Base-by-base conservation (phyloP, 2,329 filamentous ascomycete species). In the Cytospora schulzeri region DNA sequence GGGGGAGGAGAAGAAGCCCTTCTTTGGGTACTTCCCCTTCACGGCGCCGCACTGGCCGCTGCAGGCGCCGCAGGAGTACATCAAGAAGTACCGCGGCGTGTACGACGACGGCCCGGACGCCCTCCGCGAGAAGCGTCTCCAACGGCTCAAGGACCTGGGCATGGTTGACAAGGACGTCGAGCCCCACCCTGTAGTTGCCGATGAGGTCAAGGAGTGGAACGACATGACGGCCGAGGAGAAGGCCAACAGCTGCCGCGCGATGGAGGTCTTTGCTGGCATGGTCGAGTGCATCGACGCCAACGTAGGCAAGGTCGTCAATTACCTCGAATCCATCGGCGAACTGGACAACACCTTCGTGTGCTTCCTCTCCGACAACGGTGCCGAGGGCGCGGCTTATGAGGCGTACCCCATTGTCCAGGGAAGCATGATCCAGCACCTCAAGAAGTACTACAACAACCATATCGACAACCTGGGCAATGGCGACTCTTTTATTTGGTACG, bases 211-310 rank as follows among this genome's bases (percentile, higher is more conserved):
- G 68, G 73, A 79, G 45, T 85, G 83, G 83, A 71, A 73, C 3
- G 78, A 80, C 4, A 71, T 84, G 71, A 76, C 75, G 2, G 73
- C 78, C 1, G 79, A 82, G 31, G 80, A 82, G 65, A 75, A 76
- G 60, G 76, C 76, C 4, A 80, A 80, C 63, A 85, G 83, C 11
- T 79, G 73, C 69, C 80, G 76, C 28, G 81, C 83, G 0, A 88
- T 88, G 85, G 86, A 88, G 69, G 81, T 84, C 4, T 89, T 84
- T 65, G 86, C 87, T 0, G 87, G 78, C 15, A 89, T 89, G 84
- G 85, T 88, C 3, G 85, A 88, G 63, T 78, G 78, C 59, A 88
- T 88, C 60, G 87, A 89, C 69, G 72, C 72, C 64, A 86, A 87
- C 65, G 80, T 89, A 22, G 86, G 86, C 45, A 83, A 83, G 63